Base-by-base conservation (phyloP, 192 early-diverging fungal genomes). In the Rhizophagus sp. region DNA sequence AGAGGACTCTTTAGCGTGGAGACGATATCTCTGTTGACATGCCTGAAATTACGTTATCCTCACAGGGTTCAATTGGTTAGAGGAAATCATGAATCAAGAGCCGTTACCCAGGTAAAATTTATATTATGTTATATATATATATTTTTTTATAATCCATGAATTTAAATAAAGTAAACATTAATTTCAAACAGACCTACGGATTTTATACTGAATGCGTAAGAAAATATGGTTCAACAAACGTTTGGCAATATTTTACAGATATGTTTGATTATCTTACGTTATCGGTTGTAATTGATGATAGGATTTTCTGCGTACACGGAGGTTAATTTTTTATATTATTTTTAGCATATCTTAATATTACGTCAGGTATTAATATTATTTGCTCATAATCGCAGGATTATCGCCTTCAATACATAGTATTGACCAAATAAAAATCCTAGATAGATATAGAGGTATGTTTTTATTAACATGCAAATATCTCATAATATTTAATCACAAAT, bases 281-380 rank as follows among this genome's bases (percentile, higher is more conserved):
- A 36, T 93, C 93, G 0, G 96, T 95, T 3, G 93, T 95, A 10
- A 96, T 98, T 75, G 93, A 98, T 70, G 90, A 96, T 65, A 88
- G 89, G 47, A 96, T 98, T 13, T 96, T 98, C 79, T 97, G 96
- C 82, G 96, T 98, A 27, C 97, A 98, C 78, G 97, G 97, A 70
- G 97, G 97, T 88, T 80, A 80, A 66, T 49, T 10, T 73, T 13
- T 49, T 27, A 47, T 30, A 19, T 15, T 74, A 11, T 22, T 63
- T 10, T 64, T 76, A 44, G 39, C 50, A n/a, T 50, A 75, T 19
- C 36, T 34, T 13, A n/a, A 44, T n/a, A 44, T 10, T 8, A 47
- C 9, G 2, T 1, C 11, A 47, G 2, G 25, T 47, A 65, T 33
- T 65, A 47, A 63, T 27, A 57, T 39, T 66, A 34, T 71, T 25